Base-by-base conservation (phyloP, 768 basidiomycete species). In the Sistotremastrum niveocremeum region DNA sequence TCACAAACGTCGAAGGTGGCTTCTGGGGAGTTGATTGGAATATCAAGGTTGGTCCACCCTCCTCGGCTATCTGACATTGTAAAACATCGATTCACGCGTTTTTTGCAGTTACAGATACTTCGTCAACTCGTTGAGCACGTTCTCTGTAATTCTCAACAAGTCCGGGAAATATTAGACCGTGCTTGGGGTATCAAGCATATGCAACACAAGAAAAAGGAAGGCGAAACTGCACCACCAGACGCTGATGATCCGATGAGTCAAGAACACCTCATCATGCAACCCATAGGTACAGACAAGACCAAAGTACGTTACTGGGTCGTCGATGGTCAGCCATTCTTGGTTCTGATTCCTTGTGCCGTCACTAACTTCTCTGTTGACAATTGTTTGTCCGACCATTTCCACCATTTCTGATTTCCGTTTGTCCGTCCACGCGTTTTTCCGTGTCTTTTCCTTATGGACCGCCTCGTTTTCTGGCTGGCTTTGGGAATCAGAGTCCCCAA, bases 51-150 rank as follows among this genome's bases (percentile, higher is more conserved):
- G 52, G 79, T 67, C 46, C 48, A 53, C 50, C 46, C 58, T 45
- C 53, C 54, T 51, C 54, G 55, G 54, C 50, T 39, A 54, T 47
- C 50, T 37, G 39, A 35, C 42, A 46, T 46, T 41, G 49, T 53
- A 38, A 58, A 43, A 48, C 46, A 41, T 38, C 43, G 50, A 51
- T 40, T 52, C 54, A 47, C 48, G 52, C 52, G 42, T 58, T 53
- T 7, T 34, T 51, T 51, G 47, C 56, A 91, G 88, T 77, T 91
- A 62, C 79, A 76, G 64, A 74, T 90, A 48, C 67, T 91, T 49
- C 81, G 88, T 33, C 77, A 87, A 56, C 73, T 91, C 28, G 84
- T 90, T 51, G 88, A 91, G 61, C 66, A 89, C 56, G 87, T 89
- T 57, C 72, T 91, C 3, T 65, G 67, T 40, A 81, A 88, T 57